These are phyloP conservation scores for Eragrostis nindensis DNA, from an alignment of 176 grass and related monocot genomes.

Conservation along the genomic window DNA sequence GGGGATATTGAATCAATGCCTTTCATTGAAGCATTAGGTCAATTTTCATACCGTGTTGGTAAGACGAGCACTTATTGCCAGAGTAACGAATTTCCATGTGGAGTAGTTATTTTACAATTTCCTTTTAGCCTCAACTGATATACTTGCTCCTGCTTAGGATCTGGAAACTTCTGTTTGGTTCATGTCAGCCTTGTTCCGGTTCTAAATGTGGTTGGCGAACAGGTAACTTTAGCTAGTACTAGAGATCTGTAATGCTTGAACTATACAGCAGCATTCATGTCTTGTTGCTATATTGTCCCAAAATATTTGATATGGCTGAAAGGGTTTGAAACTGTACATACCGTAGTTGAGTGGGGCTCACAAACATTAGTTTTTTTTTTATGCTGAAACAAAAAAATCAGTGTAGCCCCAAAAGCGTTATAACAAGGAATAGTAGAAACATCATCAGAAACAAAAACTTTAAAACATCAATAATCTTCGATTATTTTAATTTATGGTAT, in stretches of 20 bases:
- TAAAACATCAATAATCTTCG: slow-evolving; percentile 25
- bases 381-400: not conserved
- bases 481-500: slow-evolving; percentile 11
- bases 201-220: slow-evolving; percentile 93
- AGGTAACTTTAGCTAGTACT: slow-evolving; percentile 58
- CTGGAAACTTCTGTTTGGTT: slow-evolving; percentile 90
- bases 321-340: not conserved
- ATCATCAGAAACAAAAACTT: not conserved
- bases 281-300: not conserved
- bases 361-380: not conserved
- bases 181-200: slow-evolving; percentile 99
- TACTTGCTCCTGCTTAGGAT: slow-evolving; percentile 50
- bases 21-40: slow-evolving; percentile 93
- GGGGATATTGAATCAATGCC: slow-evolving; percentile 99
- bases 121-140: slow-evolving; percentile 19
- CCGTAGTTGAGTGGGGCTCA: not conserved
- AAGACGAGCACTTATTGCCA: slow-evolving; percentile 26
- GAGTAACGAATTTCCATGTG: slow-evolving; percentile 14
- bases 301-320: not conserved
- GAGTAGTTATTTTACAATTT: slow-evolving; percentile 30
- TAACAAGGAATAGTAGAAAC: not conserved
- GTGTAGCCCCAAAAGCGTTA: not conserved
- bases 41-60: slow-evolving; percentile 96
- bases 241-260: not conserved
- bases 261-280: not conserved